Evolutionary conservation across 495 filamentous ascomycete species (phyloP), one percentile per base, ranked within the genome.

Genomic region (Talaromyces trachyspermus): DNA sequence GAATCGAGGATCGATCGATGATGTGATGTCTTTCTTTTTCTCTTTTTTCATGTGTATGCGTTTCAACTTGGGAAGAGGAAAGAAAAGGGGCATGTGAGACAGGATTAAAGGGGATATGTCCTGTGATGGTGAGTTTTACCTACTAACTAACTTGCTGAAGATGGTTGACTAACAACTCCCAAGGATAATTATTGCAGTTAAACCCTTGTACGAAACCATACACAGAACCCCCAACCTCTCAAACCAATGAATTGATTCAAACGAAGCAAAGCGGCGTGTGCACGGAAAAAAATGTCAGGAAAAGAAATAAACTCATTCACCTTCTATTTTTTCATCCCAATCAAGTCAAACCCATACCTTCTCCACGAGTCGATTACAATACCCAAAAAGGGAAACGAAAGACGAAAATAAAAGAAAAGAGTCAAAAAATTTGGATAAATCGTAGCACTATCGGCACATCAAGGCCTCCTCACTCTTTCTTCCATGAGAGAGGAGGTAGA

Each of bases 401-500:
- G 12, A 42, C 15, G 15, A 26, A 42, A 42, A 42, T 24, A 23
- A 12, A 2, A 4, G n/a, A n/a, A n/a, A n/a, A n/a, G n/a, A 26
- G 25, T 4, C 8, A 7, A 14, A 5, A 2, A 11, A 14, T 36
- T 2, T 18, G 15, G 19, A 12, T 7, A 42, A 14, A 11, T 14
- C 11, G n/a, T n/a, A 3, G 5, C 14, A 9, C 10, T 49, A 52
- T 43, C 59, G 68, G 69, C 68, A 63, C 48, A 64, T 66, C 59
- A 68, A 70, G 54, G 54, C 66, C 55, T 63, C 63, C 68, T 68
- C 67, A 60, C 55, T 49, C 51, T 60, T 54, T 56, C 30, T 43
- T 49, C 62, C 48, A 65, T 69, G 68, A 67, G 64, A 56, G 68
- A 64, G 68, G 68, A 61, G 64, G 68, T 69, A 68, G 54, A 62